These are phyloP conservation scores for Aspergillus oerlinghausenensis DNA, from an alignment of 2,329 filamentous ascomycete genomes.

Conservation along the genomic window DNA sequence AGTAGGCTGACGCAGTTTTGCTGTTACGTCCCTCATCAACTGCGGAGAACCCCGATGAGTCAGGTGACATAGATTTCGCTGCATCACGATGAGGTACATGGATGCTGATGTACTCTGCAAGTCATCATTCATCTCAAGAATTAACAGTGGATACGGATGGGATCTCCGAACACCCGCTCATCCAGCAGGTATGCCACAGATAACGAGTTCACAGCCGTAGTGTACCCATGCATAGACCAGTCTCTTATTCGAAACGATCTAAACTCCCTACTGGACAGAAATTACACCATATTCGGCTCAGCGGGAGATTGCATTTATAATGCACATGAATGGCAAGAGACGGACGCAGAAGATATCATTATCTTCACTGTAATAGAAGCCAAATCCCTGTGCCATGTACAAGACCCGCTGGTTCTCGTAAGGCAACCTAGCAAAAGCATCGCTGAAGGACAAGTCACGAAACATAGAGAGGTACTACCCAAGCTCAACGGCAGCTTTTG, in stretches of 20 bases:
- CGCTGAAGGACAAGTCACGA: not conserved
- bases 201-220: not conserved
- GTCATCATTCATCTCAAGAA: not conserved
- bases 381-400: not conserved
- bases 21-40: not conserved
- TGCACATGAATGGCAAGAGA: not conserved
- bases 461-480: not conserved
- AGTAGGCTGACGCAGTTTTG: not conserved
- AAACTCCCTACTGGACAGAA: not conserved
- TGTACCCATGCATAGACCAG: not conserved
- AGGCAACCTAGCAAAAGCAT: not conserved
- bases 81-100: not conserved
- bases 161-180: not conserved
- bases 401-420: not conserved
- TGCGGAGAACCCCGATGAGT: slow-evolving; percentile 6
- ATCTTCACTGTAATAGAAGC: not conserved
- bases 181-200: not conserved
- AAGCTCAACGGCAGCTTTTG: slow-evolving; percentile 37
- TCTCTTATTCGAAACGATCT: not conserved
- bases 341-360: not conserved
- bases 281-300: not conserved
- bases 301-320: no score
- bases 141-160: not conserved
- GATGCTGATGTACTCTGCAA: not conserved
- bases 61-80: slow-evolving; percentile 1